Percentiles rank a stretch among this genome's conserved stretches.
Conservation (phyloP, 495 filamentous ascomycete genomes). For the Cudoniella acicularis region DNA sequence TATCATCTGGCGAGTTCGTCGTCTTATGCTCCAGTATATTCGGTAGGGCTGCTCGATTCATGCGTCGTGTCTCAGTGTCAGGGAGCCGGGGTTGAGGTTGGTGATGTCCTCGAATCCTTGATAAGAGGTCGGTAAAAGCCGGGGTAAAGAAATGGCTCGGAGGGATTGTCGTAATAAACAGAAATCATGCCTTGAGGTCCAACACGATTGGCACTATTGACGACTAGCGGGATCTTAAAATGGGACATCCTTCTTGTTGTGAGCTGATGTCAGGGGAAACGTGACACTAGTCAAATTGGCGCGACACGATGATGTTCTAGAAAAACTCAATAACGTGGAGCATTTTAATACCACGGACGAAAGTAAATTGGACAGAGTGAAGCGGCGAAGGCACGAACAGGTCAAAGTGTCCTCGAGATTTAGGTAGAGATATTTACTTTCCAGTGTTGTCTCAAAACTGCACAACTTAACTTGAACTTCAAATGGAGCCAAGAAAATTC, state of each 20-base stretch:
- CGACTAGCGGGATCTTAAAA: neutral
- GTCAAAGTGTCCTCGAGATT: no score
- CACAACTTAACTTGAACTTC: no score
- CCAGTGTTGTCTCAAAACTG: no score
- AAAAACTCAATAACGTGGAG: conserved; percentile 10
- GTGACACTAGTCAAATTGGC: neutral
- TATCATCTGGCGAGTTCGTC: neutral
- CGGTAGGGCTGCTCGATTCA: neutral
- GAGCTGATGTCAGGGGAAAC: neutral
- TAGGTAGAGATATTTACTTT: no score
- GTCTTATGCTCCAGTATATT: neutral
- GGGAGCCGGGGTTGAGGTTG: conserved; percentile 3
- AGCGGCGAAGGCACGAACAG: no score
- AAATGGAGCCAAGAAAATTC: no score
- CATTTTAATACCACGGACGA: neutral
- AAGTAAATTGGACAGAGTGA: neutral
- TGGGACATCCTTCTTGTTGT: neutral
- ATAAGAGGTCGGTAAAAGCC: neutral
- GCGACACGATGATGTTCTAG: conserved; percentile 2
- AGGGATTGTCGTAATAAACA: neutral
- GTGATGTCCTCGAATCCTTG: no score
- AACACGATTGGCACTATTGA: neutral
- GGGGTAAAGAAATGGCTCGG: neutral
- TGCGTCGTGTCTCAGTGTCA: conserved; percentile 1
- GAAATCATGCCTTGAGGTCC: neutral